These are phyloP conservation scores for Rusavskia elegans DNA, from an alignment of 495 filamentous ascomycete genomes.

Conservation along the genomic window DNA sequence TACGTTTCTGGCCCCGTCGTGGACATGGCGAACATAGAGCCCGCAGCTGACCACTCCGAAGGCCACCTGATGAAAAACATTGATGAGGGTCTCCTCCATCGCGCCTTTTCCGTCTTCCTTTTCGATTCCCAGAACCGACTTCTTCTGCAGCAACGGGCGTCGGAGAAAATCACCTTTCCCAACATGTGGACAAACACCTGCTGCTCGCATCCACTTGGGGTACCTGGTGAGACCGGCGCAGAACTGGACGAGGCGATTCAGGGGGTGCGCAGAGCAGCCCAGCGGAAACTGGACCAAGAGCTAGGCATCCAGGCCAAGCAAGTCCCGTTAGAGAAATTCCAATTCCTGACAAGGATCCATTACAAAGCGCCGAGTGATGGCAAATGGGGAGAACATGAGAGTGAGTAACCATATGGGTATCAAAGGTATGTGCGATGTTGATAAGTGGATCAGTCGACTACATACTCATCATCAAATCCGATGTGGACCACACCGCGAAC, in stretches of 20 bases:
- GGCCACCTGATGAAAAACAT: constrained; percentile 99
- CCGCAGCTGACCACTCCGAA: constrained; percentile 18
- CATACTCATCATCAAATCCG: constrained; percentile 93
- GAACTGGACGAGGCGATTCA: constrained; percentile 63
- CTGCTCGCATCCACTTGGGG: constrained; percentile 90
- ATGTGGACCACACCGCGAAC: constrained; percentile 68
- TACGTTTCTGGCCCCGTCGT: constrained; percentile 26
- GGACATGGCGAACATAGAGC: not conserved
- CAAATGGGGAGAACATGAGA: constrained; percentile 98
- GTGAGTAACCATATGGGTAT: constrained; percentile 33
- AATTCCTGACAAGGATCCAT: constrained; percentile 91
- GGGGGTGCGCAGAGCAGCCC: constrained; percentile 80
- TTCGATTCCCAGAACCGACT: constrained; percentile 82
- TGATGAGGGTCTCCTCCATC: constrained; percentile 82
- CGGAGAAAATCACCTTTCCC: constrained; percentile 98
- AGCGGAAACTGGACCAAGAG: constrained; percentile 87
- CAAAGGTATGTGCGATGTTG: not conserved
- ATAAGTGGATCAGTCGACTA: constrained; percentile 62
- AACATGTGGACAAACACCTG: constrained; percentile 99
- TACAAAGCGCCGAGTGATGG: constrained; percentile 96
- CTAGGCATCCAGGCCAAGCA: constrained; percentile 80
- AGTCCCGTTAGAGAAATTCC: constrained; percentile 82
- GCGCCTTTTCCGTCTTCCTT: constrained; percentile 94
- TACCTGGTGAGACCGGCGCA: constrained; percentile 79
- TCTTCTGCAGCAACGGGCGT: constrained; percentile 85